Conservation (phyloP, 2,329 filamentous ascomycete genomes). For the Endothia cerciana region DNA sequence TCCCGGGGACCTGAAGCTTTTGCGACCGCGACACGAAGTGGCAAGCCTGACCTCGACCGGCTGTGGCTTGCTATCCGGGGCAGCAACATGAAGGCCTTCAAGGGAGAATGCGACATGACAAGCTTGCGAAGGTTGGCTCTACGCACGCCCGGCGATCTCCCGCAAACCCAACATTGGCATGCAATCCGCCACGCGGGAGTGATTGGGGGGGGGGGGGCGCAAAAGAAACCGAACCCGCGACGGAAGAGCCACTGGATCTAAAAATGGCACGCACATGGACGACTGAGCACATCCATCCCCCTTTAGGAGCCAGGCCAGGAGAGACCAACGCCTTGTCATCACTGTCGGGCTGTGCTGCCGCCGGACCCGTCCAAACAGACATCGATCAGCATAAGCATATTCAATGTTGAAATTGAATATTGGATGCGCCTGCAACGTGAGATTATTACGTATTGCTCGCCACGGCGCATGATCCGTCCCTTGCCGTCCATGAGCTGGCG, state of each 20-base stretch:
- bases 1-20: constrained; percentile 1
- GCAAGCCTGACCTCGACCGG: too few species aligned
- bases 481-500: neutral
- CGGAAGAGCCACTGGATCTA: neutral
- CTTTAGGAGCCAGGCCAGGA: neutral
- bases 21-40: constrained; percentile 1
- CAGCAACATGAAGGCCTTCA: neutral
- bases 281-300: neutral
- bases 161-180: neutral
- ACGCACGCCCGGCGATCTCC: constrained; percentile 1
- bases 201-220: neutral
- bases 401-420: neutral
- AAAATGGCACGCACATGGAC: constrained; percentile 6
- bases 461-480: constrained; percentile 9
- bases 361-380: neutral
- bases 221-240: neutral
- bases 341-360: constrained; percentile 1
- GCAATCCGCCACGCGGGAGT: too few species aligned
- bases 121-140: neutral
- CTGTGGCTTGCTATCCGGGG: neutral
- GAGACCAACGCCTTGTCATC: neutral
- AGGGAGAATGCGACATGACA: neutral
- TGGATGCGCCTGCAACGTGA: neutral
- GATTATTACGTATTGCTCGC: neutral
- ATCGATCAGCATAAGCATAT: constrained; percentile 14